Evolutionary conservation across 192 early-diverging fungal genomes (phyloP).

Genomic region (Rhizoclosmatium globosum): DNA sequence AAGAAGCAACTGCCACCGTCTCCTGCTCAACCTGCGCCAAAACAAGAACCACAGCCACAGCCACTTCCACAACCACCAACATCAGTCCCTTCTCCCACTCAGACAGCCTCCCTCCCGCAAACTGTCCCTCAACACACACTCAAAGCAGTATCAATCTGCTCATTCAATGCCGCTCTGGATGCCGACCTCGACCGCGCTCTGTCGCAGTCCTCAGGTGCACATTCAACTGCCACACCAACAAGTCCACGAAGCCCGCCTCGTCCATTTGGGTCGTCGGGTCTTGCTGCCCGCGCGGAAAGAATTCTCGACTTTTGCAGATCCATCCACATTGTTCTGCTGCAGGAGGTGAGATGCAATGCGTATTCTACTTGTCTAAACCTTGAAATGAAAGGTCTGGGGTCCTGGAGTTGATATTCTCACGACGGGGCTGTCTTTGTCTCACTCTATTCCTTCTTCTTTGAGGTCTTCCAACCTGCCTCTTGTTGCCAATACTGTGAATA

Average conservation of each 20-base stretch:
- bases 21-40: neutral
- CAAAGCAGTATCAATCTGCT: slow-evolving; percentile 31
- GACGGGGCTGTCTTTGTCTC: slow-evolving; percentile 20
- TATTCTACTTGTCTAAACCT: neutral
- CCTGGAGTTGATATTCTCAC: slow-evolving; percentile 38
- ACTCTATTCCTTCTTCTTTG: slow-evolving; percentile 32
- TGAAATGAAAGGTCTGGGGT: slow-evolving; percentile 31
- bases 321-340: slow-evolving; percentile 32
- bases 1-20: neutral
- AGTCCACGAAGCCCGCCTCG: neutral
- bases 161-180: slow-evolving; percentile 29
- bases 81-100: neutral
- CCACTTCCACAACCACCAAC: neutral
- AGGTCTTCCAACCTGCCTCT: slow-evolving; percentile 28
- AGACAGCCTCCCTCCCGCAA: neutral
- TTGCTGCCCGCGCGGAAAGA: slow-evolving; percentile 17
- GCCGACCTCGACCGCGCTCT: slow-evolving; percentile 9
- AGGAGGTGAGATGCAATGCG: slow-evolving; percentile 26
- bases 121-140: neutral
- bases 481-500: slow-evolving; percentile 30
- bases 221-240: too few species aligned
- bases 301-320: slow-evolving; percentile 32
- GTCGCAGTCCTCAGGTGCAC: neutral
- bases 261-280: neutral
- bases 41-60: neutral